A percentile compares a stretch with the other conserved stretches of the same genome.
Conservation (phyloP, 164 flowering plant species). For the Cinnamomum micranthum region DNA sequence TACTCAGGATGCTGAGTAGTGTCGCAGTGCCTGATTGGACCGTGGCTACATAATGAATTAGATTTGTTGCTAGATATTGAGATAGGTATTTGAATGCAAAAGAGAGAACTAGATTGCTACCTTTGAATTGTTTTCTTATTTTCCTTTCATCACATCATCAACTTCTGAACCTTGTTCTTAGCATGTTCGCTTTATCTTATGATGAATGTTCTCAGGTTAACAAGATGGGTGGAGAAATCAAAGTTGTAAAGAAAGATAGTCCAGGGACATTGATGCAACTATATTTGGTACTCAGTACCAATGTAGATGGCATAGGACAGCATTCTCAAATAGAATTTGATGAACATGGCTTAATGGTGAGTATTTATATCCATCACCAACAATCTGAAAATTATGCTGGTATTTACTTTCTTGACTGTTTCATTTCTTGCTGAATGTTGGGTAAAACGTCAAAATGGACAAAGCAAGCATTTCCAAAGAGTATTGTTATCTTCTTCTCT, state of each 20-base stretch:
- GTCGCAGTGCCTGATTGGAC: too few species aligned
- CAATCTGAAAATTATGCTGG: background rate
- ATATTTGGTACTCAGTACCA: slow-evolving; percentile 54
- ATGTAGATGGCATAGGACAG: slow-evolving; percentile 38
- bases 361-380: slow-evolving; percentile 15
- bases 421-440: background rate
- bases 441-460: too few species aligned
- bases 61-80: too few species aligned
- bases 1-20: too few species aligned
- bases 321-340: slow-evolving; percentile 35
- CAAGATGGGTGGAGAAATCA: slow-evolving; percentile 97
- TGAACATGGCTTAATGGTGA: slow-evolving; percentile 48
- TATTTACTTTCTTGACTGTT: background rate
- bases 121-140: background rate
- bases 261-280: slow-evolving; percentile 89
- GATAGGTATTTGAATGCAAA: too few species aligned
- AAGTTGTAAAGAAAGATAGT: slow-evolving; percentile 75
- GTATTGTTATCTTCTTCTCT: too few species aligned
- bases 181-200: background rate
- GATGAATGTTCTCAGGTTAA: slow-evolving; percentile 47
- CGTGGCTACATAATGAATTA: too few species aligned
- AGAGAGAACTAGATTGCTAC: background rate
- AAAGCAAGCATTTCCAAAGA: too few species aligned
- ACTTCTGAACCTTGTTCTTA: background rate
- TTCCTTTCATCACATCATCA: background rate